Percentiles rank a stretch among this genome's conserved stretches.
Conservation (phyloP, 177 flowering plant genomes). For the Tripterygium wilfordii region DNA sequence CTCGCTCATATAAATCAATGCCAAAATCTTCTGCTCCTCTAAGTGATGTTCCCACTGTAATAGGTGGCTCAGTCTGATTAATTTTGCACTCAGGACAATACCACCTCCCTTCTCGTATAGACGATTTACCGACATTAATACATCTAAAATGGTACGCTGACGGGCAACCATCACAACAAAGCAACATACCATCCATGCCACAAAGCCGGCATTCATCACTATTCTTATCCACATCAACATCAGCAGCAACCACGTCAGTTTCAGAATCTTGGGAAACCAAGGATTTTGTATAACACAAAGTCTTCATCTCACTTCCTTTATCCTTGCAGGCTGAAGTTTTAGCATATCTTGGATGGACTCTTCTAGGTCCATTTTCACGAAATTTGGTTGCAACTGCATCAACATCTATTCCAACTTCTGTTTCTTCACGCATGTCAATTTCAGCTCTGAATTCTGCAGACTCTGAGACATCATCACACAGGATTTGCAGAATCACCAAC, state of each 20-base stretch:
- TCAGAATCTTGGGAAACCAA: slow-evolving; percentile 20
- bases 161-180: slow-evolving; percentile 99
- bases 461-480: slow-evolving; percentile 81
- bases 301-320: slow-evolving; percentile 18
- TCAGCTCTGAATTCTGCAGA: slow-evolving; percentile 76
- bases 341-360: slow-evolving; percentile 65
- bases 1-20: slow-evolving; percentile 58
- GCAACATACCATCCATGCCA: slow-evolving; percentile 94
- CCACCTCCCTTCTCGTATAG: slow-evolving; percentile 85
- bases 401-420: slow-evolving; percentile 50
- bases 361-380: slow-evolving; percentile 48
- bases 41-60: slow-evolving; percentile 48
- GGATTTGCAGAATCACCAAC: slow-evolving; percentile 63
- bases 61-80: slow-evolving; percentile 37
- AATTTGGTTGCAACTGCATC: slow-evolving; percentile 27
- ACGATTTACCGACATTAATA: slow-evolving; percentile 67
- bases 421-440: slow-evolving; percentile 64
- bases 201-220: slow-evolving; percentile 93
- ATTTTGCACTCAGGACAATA: slow-evolving; percentile 86
- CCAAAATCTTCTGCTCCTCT: slow-evolving; percentile 84
- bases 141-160: slow-evolving; percentile 93
- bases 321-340: slow-evolving; percentile 67
- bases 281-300: slow-evolving; percentile 12
- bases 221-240: slow-evolving; percentile 58
- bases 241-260: slow-evolving; percentile 18